Evolutionary conservation across 805 yeast species (phyloP), one percentile per base, ranked within the genome.

Genomic region (Ogataea methanolica): DNA sequence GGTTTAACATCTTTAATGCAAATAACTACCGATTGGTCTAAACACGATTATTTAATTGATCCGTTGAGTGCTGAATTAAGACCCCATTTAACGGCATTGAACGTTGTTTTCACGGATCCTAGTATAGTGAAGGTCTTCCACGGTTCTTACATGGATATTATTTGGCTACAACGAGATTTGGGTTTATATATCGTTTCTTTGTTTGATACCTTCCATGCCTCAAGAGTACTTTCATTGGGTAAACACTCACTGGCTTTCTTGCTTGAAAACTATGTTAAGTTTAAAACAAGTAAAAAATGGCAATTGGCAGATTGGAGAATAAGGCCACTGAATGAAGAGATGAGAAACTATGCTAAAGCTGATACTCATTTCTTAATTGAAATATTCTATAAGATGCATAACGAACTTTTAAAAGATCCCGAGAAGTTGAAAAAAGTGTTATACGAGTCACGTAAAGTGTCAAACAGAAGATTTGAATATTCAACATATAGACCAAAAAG

Each of bases 261-360:
- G 42, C 72, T 94, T 45, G 96, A 92, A 59, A 75, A 75, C 23
- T 88, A 75, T 65, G 96, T 94, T 3, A 74, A 79, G 39, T 94
- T 94, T 66, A 82, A 80, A 53, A 90, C 99, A 0, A 87, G 96
- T 14, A 94, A 94, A 60, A 87, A 91, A 68, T 94, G 91, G 68
- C 99, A 94, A 68, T 70, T 91, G 51, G 96, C 98, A 1, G 99
- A 94, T 66, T 94, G 99, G 99, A 79, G 99, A 62, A 68, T 84
- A 6, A 76, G 99, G 54, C 99, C 99, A 0, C 69, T 94, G 44
- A 77, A 88, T 1, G 64, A 71, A 9, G 81, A 88, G 36, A 85
- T 94, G 91, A 66, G 73, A 50, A 79, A 84, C 15, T 94, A 94
- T 64, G 99, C 99, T 0, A 77, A 96, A 53, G 86, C 97, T 0